Evolutionary conservation across 371 early-diverging fungal genomes (phyloP).

Genomic region (Rhizopus sp.): DNA sequence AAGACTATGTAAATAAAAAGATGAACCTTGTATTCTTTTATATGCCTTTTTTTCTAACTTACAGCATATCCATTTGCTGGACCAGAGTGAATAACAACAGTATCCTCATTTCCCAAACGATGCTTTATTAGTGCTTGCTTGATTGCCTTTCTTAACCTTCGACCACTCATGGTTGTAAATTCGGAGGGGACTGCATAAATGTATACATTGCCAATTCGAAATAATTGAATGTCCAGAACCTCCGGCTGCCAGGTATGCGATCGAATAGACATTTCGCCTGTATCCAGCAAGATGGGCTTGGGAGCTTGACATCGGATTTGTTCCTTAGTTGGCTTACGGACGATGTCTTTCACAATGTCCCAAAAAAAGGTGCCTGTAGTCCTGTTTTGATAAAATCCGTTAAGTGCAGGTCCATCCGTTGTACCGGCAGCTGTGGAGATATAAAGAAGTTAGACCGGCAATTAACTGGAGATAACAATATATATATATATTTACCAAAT

Average conservation of each 20-base stretch:
- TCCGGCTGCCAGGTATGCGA: constrained; percentile 58
- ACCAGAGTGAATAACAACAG: constrained; percentile 56
- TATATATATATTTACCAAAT: constrained; percentile 23
- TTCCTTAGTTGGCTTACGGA: constrained; percentile 40
- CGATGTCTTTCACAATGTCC: constrained; percentile 41
- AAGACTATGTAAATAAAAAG: constrained; percentile 45
- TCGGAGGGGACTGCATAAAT: constrained; percentile 63
- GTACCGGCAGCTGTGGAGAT: constrained; percentile 62
- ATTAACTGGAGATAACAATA: no score
- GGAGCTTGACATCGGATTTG: constrained; percentile 59
- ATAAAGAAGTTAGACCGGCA: not conserved
- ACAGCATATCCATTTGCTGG: constrained; percentile 52
- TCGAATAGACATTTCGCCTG: constrained; percentile 55
- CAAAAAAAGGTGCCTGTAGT: constrained; percentile 45
- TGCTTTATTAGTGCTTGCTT: constrained; percentile 37
- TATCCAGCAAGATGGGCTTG: constrained; percentile 62
- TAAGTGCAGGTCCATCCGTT: constrained; percentile 55
- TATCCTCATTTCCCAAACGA: constrained; percentile 45
- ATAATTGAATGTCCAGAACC: constrained; percentile 58
- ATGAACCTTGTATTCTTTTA: not conserved
- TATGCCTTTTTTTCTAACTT: constrained; percentile 8
- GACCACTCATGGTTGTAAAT: constrained; percentile 70
- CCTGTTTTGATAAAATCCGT: constrained; percentile 45
- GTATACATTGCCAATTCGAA: constrained; percentile 53
- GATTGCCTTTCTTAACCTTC: constrained; percentile 50